Evolutionary conservation across 2,329 filamentous ascomycete genomes (phyloP).

Genomic region (Penicillium hordei): DNA sequence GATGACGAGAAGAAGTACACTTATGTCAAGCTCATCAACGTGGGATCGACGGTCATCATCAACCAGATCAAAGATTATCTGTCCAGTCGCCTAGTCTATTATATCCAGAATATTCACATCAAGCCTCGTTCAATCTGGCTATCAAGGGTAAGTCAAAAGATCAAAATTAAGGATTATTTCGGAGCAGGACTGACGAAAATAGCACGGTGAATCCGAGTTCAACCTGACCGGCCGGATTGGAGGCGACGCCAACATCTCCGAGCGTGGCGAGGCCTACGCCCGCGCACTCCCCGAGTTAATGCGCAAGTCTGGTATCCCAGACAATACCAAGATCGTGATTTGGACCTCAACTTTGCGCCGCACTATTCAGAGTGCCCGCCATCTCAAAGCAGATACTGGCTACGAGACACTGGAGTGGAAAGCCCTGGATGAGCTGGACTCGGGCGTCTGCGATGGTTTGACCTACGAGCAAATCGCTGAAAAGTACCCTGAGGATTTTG

Average conservation of each 20-base stretch:
- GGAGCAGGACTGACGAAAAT: constrained; percentile 20
- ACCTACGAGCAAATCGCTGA: constrained; percentile 95
- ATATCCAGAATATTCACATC: constrained; percentile 97
- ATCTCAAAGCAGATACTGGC: constrained; percentile 64
- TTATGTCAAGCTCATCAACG: constrained; percentile 96
- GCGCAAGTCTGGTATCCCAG: constrained; percentile 77
- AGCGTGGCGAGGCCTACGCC: constrained; percentile 84
- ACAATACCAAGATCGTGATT: constrained; percentile 62
- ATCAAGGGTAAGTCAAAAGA: constrained; percentile 66
- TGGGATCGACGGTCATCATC: constrained; percentile 94
- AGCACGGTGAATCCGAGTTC: constrained; percentile 94
- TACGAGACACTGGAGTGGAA: constrained; percentile 99
- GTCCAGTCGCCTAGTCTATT: constrained; percentile 94
- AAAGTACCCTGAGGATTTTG: constrained; percentile 89
- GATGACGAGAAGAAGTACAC: constrained; percentile 84
- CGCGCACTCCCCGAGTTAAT: constrained; percentile 80
- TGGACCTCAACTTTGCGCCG: constrained; percentile 77
- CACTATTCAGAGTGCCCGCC: constrained; percentile 87
- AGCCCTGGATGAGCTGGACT: constrained; percentile 94
- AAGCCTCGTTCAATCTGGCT: constrained; percentile 95
- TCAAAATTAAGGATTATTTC: too few species aligned
- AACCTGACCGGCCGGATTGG: constrained; percentile 91
- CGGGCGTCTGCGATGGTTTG: constrained; percentile 91
- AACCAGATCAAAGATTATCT: constrained; percentile 97
- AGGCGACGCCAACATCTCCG: constrained; percentile 83